These are phyloP conservation scores for Penicillium manginii DNA, from an alignment of 495 filamentous ascomycete genomes.

Conservation along the genomic window DNA sequence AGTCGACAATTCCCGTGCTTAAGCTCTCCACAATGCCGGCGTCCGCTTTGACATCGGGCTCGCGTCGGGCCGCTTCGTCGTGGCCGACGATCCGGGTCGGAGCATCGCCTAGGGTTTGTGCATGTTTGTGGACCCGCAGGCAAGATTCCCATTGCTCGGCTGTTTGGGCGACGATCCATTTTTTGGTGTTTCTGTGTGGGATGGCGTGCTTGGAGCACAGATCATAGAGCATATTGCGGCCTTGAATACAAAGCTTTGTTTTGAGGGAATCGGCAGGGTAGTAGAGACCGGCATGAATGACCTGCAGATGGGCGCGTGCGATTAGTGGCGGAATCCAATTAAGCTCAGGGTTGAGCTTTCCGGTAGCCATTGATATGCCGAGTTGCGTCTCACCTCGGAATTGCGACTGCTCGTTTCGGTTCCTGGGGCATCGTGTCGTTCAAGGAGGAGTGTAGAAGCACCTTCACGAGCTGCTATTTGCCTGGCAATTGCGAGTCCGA, in stretches of 20 bases:
- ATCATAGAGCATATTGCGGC: conserved; percentile 75
- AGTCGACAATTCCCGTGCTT: conserved; percentile 89
- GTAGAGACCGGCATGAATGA: conserved; percentile 95
- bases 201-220: conserved; percentile 70
- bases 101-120: conserved; percentile 62
- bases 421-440: conserved; percentile 75
- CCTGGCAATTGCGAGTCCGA: conserved; percentile 87
- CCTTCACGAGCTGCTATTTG: conserved; percentile 67
- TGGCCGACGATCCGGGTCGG: conserved; percentile 70
- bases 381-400: conserved; percentile 66
- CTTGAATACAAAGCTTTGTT: conserved; percentile 78
- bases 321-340: not conserved
- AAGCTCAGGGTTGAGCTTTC: not conserved
- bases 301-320: conserved; percentile 48
- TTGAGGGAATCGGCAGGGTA: conserved; percentile 80
- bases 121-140: conserved; percentile 66
- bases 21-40: conserved; percentile 79
- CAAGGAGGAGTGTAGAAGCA: conserved; percentile 76
- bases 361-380: not conserved
- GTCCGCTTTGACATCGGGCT: conserved; percentile 73
- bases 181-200: conserved; percentile 75
- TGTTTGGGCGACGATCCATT: conserved; percentile 94
- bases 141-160: conserved; percentile 67
- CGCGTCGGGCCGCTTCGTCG: conserved; percentile 62
- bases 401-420: conserved; percentile 93